A percentile compares a stretch with the other conserved stretches of the same genome.
Evolutionary conservation across 208 protist species (phyloP).

Genomic region (Zelonia costaricensis): DNA sequence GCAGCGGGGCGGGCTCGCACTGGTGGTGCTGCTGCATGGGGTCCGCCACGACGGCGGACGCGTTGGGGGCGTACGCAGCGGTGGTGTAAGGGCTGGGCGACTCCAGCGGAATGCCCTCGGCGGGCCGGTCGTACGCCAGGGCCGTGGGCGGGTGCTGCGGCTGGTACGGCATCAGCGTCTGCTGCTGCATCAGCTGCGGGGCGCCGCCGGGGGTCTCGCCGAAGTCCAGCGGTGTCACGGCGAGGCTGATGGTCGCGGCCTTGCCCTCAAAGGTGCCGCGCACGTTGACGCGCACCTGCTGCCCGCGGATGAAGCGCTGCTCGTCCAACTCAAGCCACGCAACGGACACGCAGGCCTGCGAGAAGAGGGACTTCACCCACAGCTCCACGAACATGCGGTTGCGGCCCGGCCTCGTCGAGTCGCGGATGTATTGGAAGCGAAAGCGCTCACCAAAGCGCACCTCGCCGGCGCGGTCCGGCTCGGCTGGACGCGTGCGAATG

Average conservation of each 20-base stretch:
- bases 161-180: neutral
- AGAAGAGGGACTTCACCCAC: conserved; percentile 51
- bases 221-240: conserved; percentile 41
- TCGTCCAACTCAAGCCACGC: conserved; percentile 46
- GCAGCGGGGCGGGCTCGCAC: conserved; percentile 20
- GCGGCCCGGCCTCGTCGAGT: conserved; percentile 3
- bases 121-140: conserved; percentile 15
- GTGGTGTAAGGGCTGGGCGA: conserved; percentile 30
- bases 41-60: conserved; percentile 9
- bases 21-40: conserved; percentile 1
- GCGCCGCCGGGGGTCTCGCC: conserved; percentile 4
- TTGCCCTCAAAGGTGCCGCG: conserved; percentile 46
- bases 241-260: conserved; percentile 29
- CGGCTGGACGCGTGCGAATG: conserved; percentile 40
- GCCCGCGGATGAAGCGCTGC: conserved; percentile 27
- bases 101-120: conserved; percentile 31
- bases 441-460: conserved; percentile 47
- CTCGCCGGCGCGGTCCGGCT: conserved; percentile 10
- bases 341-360: conserved; percentile 45
- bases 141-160: conserved; percentile 9
- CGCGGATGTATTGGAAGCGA: conserved; percentile 40
- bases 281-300: conserved; percentile 33
- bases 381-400: conserved; percentile 62
- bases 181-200: conserved; percentile 3
- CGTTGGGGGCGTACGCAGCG: conserved; percentile 31